These are phyloP conservation scores for Allomyces macrogynus DNA, from an alignment of 192 early-diverging fungal species.

Conservation along the genomic window DNA sequence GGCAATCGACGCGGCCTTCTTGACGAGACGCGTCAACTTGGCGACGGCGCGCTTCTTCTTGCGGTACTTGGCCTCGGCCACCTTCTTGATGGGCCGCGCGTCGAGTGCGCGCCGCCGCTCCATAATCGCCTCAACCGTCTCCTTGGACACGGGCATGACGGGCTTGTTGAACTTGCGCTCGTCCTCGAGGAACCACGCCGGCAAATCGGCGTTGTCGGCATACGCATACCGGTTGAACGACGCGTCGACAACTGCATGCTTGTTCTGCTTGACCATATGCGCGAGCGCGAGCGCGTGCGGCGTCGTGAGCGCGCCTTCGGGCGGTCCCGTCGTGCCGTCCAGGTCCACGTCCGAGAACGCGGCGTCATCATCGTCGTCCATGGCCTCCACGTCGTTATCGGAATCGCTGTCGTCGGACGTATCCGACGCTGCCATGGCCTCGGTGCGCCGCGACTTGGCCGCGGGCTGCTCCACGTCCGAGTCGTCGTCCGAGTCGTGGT, in stretches of 20 bases:
- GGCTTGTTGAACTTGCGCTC: constrained; percentile 77
- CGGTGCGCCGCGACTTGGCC: too few species aligned
- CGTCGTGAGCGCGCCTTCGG: constrained; percentile 53
- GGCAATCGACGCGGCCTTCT: constrained; percentile 69
- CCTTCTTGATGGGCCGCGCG: constrained; percentile 96
- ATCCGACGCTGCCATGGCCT: constrained; percentile 3
- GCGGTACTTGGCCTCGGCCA: constrained; percentile 92
- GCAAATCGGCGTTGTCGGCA: constrained; percentile 67
- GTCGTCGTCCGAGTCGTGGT: constrained; percentile 15
- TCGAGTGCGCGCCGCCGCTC: constrained; percentile 72
- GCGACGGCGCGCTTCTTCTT: constrained; percentile 67
- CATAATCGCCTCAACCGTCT: constrained; percentile 68
- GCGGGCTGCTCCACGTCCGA: constrained; percentile 6
- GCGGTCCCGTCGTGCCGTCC: constrained; percentile 7
- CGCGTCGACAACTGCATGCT: constrained; percentile 66
- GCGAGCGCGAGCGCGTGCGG: constrained; percentile 82
- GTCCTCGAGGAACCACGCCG: constrained; percentile 82
- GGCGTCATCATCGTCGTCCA: constrained; percentile 18
- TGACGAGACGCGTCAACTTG: constrained; percentile 34
- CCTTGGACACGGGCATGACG: constrained; percentile 83
- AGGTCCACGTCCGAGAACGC: constrained; percentile 4
- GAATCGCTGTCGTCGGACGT: constrained; percentile 16
- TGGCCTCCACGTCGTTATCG: constrained; percentile 35
- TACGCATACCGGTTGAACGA: constrained; percentile 81
- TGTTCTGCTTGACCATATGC: constrained; percentile 57